Evolutionary conservation across 108 stramenopile genomes (phyloP), one percentile per base, ranked within the genome.

Genomic region (Cyclostephanos invisitatus): DNA sequence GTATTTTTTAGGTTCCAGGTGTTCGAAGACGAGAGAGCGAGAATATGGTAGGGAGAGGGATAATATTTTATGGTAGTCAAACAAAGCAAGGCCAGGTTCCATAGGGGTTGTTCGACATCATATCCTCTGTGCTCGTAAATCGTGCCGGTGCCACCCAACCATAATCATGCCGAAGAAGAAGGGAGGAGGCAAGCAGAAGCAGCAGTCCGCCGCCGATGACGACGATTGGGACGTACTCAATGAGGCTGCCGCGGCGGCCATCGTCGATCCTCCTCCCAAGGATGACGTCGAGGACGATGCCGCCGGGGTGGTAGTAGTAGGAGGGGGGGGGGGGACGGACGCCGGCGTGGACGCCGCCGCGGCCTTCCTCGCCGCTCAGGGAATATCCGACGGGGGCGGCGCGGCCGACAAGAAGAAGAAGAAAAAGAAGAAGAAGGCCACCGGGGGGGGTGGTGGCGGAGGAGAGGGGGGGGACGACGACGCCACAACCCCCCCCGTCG

Each of bases 341-440:
- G 90, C 66, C 22, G 87, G 68, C 11, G 87, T 51, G 7, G 91
- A 69, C 11, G 84, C 51, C 6, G 76, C 66, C 5, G 84, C 93
- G 40, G 93, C 91, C 8, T 93, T 95, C 68, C 70, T 92, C 58
- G 91, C 90, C 0, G 86, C 91, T 9, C 84, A 88, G 55, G 91
- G 89, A 15, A 68, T 92, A 17, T 77, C 74, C 17, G 61, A 22
- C 21, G 85, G 64, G 17, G 90, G 69, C 24, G 88, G 72, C 5
- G 87, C 51, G 3, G 76, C 62, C 5, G 84, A 55, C 27, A 70
- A 67, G 10, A 85, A 87, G 40, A 90, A 95, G 70, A 90, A 95
- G 59, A 90, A 91, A 76, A 92, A 93, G 76, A 96, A 96, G 73
- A 96, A 91, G 74, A 93, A 93, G 68, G 82, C 55, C 28, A 2